These are phyloP conservation scores for Cadophora sp. DNA, from an alignment of 2,329 filamentous ascomycete species.

Conservation along the genomic window DNA sequence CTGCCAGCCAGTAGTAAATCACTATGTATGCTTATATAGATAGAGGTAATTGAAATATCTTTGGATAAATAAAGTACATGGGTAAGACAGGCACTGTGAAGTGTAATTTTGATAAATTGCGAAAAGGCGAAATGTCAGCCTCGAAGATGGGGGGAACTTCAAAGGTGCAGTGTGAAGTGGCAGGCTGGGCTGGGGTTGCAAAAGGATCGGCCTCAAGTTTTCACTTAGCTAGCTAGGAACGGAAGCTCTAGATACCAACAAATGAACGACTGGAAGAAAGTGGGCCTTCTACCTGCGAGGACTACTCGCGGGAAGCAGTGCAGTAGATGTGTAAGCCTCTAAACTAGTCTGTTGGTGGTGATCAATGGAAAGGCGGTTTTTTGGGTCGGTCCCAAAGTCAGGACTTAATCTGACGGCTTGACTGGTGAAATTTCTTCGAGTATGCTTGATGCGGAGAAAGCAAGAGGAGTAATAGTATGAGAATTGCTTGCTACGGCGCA, in stretches of 20 bases:
- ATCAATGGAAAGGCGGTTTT: slow-evolving; percentile 1
- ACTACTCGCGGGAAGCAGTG: not conserved
- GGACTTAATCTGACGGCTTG: not conserved
- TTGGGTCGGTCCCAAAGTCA: too few relatives aligned
- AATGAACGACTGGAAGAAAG: not conserved
- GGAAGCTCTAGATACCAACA: slow-evolving; percentile 5
- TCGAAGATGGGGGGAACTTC: slow-evolving; percentile 12
- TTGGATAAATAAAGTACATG: not conserved
- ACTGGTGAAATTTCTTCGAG: not conserved
- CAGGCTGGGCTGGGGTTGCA: not conserved
- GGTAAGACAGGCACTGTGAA: not conserved
- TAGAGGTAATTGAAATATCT: not conserved
- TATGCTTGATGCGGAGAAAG: not conserved
- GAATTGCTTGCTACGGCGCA: not conserved
- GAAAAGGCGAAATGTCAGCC: slow-evolving; percentile 13
- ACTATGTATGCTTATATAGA: not conserved
- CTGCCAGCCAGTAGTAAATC: not conserved
- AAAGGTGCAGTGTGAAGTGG: not conserved
- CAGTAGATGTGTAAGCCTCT: not conserved
- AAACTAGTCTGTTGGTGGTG: not conserved
- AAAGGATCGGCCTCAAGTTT: slow-evolving; percentile 4
- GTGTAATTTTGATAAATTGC: not conserved
- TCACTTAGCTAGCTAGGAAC: not conserved
- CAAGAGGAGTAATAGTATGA: not conserved
- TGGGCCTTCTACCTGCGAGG: slow-evolving; percentile 9